phyloP scores from a whole-genome alignment of 73 alveolate species.

The Urostyla sp. region DNA sequence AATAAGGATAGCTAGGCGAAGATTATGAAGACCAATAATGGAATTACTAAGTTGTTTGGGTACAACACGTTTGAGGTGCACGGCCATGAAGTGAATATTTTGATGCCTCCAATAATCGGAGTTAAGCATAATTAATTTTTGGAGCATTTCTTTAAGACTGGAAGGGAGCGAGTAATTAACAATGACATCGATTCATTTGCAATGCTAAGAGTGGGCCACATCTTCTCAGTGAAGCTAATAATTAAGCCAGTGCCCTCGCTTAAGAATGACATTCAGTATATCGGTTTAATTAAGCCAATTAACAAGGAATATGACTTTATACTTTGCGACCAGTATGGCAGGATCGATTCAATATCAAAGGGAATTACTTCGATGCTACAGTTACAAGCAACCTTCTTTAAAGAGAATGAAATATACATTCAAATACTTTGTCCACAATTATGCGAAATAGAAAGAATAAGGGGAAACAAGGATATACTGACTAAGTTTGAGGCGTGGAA shows the following conservation, averaged over 20 bases:
- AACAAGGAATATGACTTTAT: constrained; percentile 55
- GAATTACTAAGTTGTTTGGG: constrained; percentile 62
- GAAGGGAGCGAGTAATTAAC: constrained; percentile 59
- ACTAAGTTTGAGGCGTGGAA: constrained; percentile 54
- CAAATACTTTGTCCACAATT: constrained; percentile 52
- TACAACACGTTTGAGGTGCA: constrained; percentile 65
- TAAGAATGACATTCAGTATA: constrained; percentile 57
- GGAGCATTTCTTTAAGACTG: constrained; percentile 60
- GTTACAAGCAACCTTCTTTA: constrained; percentile 48
- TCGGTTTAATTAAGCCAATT: constrained; percentile 55
- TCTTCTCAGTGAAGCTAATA: constrained; percentile 54
- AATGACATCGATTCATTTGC: constrained; percentile 32
- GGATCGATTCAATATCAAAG: constrained; percentile 57
- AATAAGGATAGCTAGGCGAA: constrained; percentile 61
- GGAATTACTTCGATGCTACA: constrained; percentile 55
- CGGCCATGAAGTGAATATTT: constrained; percentile 63
- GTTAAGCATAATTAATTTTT: constrained; percentile 57
- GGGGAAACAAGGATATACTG: constrained; percentile 41
- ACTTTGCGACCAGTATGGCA: constrained; percentile 46
- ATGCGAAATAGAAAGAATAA: constrained; percentile 51
- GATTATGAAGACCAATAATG: constrained; percentile 61
- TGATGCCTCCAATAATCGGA: constrained; percentile 67
- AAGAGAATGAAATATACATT: constrained; percentile 55
- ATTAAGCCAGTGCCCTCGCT: constrained; percentile 68
- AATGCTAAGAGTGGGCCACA: constrained; percentile 55